These are phyloP conservation scores for Jaenimonas drosophilae DNA, from an alignment of 208 protist species.

Conservation along the genomic window DNA sequence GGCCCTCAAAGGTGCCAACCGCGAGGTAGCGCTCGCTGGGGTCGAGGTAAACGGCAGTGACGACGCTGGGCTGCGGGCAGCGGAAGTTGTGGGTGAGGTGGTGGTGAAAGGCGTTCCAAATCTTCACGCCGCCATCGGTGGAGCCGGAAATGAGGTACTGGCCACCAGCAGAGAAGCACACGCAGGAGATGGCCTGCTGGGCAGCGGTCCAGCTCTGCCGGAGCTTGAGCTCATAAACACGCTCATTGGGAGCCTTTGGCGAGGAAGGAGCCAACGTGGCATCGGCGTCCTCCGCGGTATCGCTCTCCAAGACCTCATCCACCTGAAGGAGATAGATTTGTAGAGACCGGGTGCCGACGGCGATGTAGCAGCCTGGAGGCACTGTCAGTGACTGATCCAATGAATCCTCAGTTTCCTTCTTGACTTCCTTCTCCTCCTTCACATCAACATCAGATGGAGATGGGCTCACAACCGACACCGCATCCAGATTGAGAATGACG, in stretches of 20 bases:
- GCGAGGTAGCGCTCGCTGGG: slow-evolving; percentile 44
- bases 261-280: too few species aligned
- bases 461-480: slow-evolving; percentile 34
- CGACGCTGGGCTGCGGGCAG: slow-evolving; percentile 34
- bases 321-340: slow-evolving; percentile 75
- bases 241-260: too few species aligned
- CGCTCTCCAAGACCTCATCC: slow-evolving; percentile 4
- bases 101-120: slow-evolving; percentile 86
- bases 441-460: neutral
- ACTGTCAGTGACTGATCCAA: slow-evolving; percentile 5
- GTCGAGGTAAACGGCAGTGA: slow-evolving; percentile 62
- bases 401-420: slow-evolving; percentile 3
- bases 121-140: slow-evolving; percentile 79
- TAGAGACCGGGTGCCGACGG: slow-evolving; percentile 61
- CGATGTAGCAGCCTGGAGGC: slow-evolving; percentile 63
- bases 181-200: slow-evolving; percentile 78
- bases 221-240: slow-evolving; percentile 28
- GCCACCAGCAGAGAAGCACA: slow-evolving; percentile 61
- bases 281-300: neutral
- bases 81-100: slow-evolving; percentile 85
- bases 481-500: slow-evolving; percentile 74
- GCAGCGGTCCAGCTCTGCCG: slow-evolving; percentile 73
- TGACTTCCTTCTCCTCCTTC: neutral
- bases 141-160: slow-evolving; percentile 66
- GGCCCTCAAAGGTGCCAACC: slow-evolving; percentile 74